Percentiles rank a stretch among this genome's conserved stretches.
phyloP scores from a whole-genome alignment of 2,329 filamentous ascomycete genomes.

The Teratosphaeria zuluensis region DNA sequence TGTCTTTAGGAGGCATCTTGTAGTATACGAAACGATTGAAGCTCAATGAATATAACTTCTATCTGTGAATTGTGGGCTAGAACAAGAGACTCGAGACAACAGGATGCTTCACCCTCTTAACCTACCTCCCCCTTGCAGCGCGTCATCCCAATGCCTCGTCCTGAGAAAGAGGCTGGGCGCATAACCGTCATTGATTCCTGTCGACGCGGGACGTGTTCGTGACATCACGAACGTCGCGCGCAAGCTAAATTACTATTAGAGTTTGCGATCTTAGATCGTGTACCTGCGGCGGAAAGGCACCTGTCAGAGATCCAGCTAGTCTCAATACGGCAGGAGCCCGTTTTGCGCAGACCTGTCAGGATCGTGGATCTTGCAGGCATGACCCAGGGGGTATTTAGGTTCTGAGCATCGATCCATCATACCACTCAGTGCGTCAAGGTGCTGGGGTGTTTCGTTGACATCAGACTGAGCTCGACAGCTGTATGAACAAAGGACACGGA shows the following conservation, averaged over 20 bases:
- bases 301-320: background rate
- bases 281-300: background rate
- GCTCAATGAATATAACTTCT: too few species aligned
- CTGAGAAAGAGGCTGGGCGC: background rate
- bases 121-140: background rate
- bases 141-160: background rate
- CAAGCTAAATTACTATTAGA: background rate
- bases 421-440: too few species aligned
- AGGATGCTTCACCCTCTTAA: background rate
- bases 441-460: too few species aligned
- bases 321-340: background rate
- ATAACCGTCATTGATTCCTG: background rate
- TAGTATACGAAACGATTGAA: too few species aligned
- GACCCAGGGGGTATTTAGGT: too few species aligned
- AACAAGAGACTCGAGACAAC: background rate
- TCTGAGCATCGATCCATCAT: too few species aligned
- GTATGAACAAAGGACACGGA: background rate
- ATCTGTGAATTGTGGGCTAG: too few species aligned
- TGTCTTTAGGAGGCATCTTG: slow-evolving; percentile 37
- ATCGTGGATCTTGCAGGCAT: too few species aligned
- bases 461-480: background rate
- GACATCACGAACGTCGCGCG: background rate
- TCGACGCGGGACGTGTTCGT: background rate
- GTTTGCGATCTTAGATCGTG: background rate
- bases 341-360: background rate